Evolutionary conservation across 1,284 basidiomycete species (phyloP), one percentile per base, ranked within the genome.

Genomic region (Cryptococcus sp.): DNA sequence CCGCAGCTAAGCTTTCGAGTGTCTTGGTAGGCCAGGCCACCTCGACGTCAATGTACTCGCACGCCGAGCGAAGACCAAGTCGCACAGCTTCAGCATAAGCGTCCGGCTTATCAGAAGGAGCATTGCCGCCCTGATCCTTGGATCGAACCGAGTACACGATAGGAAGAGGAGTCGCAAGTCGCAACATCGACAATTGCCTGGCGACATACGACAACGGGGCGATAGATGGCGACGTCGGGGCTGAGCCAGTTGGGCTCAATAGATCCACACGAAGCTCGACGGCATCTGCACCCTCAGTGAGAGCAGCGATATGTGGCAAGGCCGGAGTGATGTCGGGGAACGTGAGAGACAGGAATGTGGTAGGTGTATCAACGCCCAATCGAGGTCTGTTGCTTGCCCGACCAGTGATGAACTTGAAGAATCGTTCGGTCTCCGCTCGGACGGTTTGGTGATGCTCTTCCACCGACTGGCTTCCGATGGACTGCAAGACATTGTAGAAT

Each of bases 21-120:
- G 82, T 73, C 52, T 84, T 82, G 59, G 86, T 83, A 0, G 88
- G 84, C 80, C 88, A 88, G 0, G 86, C 85, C 54, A 92, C 85
- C 79, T 99, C 95, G 52, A 98, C 83, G 67, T 99, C 95, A 65
- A 99, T 79, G 73, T 94, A 99, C 79, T 98, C 96, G 66, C 91
- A 88, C 1, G 89, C 94, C 47, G 90, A 81, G 52, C 89, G 87
- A 27, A 96, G 78, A 6, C 88, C 95, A 35, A 94, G 83, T 50
- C 85, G 81, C 72, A 96, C 83, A 16, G 98, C 83, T 45, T 87
- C 86, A 62, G 89, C 86, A 40, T 89, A 91, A 60, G 89, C 88
- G 53, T 87, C 84, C 56, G 86, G 81, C 0, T 85, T 85, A 40
- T 83, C 81, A 69, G 95, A 89, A 0, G 94, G 93, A 83, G 93